A percentile compares a stretch with the other conserved stretches of the same genome.
phyloP scores from a whole-genome alignment of 1,284 basidiomycete species.

The Naganishia liquefaciens region DNA sequence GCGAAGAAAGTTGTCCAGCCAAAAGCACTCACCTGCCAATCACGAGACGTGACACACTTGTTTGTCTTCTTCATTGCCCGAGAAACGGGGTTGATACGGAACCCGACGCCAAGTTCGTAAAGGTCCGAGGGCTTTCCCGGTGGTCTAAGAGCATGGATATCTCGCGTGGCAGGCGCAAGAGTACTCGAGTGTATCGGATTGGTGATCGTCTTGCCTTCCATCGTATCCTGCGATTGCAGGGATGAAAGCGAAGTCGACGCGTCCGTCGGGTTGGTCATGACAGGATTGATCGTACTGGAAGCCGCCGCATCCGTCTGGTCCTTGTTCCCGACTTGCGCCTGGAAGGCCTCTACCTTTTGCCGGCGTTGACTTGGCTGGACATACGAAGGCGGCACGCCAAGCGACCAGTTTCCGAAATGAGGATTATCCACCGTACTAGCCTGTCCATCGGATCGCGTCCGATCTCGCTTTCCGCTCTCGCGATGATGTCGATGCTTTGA shows the following conservation, averaged over 20 bases:
- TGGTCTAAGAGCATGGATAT: conserved; percentile 53
- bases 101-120: conserved; percentile 67
- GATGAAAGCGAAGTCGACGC: conserved; percentile 1
- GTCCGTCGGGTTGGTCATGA: conserved; percentile 11
- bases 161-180: neutral
- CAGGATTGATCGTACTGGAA: conserved; percentile 5
- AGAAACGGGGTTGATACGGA: conserved; percentile 71
- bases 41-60: conserved; percentile 72
- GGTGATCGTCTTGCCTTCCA: conserved; percentile 7
- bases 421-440: conserved; percentile 10
- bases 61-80: conserved; percentile 65
- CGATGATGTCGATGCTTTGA: conserved; percentile 25
- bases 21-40: conserved; percentile 62
- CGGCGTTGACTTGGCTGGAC: conserved; percentile 6
- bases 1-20: conserved; percentile 17
- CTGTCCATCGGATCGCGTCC: conserved; percentile 21
- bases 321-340: neutral
- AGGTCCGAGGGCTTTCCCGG: conserved; percentile 55
- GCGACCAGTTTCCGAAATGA: conserved; percentile 19
- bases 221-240: neutral
- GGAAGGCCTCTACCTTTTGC: conserved; percentile 17
- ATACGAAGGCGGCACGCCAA: conserved; percentile 29
- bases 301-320: neutral
- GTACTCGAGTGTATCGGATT: conserved; percentile 13
- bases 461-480: conserved; percentile 13